Percentiles rank a stretch among this genome's conserved stretches.
phyloP scores from a whole-genome alignment of 1,284 basidiomycete genomes.

The Meripilus lineatus region DNA sequence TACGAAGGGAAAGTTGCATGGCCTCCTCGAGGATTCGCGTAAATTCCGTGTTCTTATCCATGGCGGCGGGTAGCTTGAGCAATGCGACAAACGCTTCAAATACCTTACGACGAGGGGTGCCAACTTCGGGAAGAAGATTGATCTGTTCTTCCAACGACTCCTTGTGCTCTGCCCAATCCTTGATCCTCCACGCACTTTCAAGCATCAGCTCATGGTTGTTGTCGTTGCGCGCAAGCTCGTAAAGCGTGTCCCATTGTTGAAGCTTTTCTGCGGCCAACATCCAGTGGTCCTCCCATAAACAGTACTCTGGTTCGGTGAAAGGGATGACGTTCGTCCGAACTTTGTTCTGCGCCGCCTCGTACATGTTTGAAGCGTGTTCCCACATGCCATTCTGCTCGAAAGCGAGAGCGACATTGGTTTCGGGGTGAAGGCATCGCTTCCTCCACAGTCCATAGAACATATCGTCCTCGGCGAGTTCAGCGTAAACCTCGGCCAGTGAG shows the following conservation, averaged over 20 bases:
- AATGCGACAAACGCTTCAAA: slow-evolving; percentile 96
- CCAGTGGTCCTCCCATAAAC: slow-evolving; percentile 99
- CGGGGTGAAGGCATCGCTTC: slow-evolving; percentile 80
- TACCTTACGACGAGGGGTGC: slow-evolving; percentile 90
- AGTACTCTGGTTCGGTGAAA: slow-evolving; percentile 95
- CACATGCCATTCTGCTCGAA: slow-evolving; percentile 98
- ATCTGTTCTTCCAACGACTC: slow-evolving; percentile 86
- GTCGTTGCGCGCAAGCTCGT: slow-evolving; percentile 90
- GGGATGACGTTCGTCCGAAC: slow-evolving; percentile 81
- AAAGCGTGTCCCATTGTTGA: slow-evolving; percentile 96
- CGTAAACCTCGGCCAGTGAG: slow-evolving; percentile 92
- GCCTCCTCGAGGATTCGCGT: slow-evolving; percentile 90
- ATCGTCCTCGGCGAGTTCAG: slow-evolving; percentile 95
- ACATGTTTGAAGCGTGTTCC: slow-evolving; percentile 87
- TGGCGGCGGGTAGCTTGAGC: slow-evolving; percentile 57
- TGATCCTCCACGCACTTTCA: slow-evolving; percentile 94
- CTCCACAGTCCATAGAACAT: slow-evolving; percentile 98
- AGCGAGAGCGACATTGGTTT: slow-evolving; percentile 90
- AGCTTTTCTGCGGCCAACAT: slow-evolving; percentile 93
- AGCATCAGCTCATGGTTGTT: slow-evolving; percentile 90
- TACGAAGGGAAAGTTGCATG: slow-evolving; percentile 93
- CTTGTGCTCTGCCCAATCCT: slow-evolving; percentile 85
- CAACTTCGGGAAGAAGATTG: slow-evolving; percentile 75
- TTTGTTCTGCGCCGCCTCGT: slow-evolving; percentile 89
- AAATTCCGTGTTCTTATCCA: slow-evolving; percentile 79